These are phyloP conservation scores for Blumeria hordei DNA, from an alignment of 2,329 filamentous ascomycete species.

Conservation along the genomic window DNA sequence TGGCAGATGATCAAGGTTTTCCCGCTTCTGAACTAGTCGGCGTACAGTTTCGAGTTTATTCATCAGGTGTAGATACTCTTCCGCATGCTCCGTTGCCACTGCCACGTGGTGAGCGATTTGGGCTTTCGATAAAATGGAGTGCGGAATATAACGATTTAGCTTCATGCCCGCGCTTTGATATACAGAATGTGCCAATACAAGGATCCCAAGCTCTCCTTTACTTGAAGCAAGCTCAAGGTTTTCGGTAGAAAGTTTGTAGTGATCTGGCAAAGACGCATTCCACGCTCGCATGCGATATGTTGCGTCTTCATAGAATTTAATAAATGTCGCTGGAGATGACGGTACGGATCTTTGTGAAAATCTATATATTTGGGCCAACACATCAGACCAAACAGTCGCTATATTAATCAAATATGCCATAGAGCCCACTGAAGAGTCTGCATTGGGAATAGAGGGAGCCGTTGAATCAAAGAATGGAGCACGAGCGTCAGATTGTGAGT, in stretches of 20 bases:
- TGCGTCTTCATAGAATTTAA: constrained; percentile 26
- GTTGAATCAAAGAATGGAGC: constrained; percentile 36
- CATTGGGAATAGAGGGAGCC: constrained; percentile 18
- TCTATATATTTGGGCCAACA: constrained; percentile 33
- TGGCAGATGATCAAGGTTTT: not conserved
- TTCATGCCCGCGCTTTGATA: constrained; percentile 40
- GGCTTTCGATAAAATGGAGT: constrained; percentile 19
- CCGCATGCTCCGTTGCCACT: constrained; percentile 26
- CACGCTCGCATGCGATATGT: constrained; percentile 30
- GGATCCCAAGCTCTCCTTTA: constrained; percentile 29
- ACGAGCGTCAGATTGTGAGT: constrained; percentile 29
- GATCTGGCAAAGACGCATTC: constrained; percentile 28
- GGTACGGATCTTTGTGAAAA: constrained; percentile 14
- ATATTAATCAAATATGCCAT: constrained; percentile 39
- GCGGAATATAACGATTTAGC: constrained; percentile 34
- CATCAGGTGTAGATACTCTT: constrained; percentile 24
- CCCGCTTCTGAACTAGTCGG: not conserved
- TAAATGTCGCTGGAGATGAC: constrained; percentile 15
- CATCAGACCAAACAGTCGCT: constrained; percentile 39
- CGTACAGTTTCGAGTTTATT: constrained; percentile 19
- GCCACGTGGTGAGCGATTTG: constrained; percentile 22
- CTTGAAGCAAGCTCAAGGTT: constrained; percentile 32
- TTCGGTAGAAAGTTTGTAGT: constrained; percentile 26
- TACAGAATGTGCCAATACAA: constrained; percentile 40
- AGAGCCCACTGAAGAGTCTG: constrained; percentile 11